Conservation (phyloP, 208 protist species). For the Leishmania guyanensis region DNA sequence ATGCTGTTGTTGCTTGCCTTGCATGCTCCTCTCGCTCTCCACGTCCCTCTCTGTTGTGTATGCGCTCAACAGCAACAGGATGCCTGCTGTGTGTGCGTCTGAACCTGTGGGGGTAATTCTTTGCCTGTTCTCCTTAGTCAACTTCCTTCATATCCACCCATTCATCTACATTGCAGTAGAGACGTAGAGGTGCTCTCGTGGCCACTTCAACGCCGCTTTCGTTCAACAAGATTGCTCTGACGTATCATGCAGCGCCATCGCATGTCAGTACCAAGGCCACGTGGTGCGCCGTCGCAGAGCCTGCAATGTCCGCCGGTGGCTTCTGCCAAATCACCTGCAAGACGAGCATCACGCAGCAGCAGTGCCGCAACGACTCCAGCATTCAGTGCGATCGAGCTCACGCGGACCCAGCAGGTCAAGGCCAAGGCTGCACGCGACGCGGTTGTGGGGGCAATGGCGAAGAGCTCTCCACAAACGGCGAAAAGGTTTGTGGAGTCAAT, state of each 20-base stretch:
- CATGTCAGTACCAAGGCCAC: not conserved
- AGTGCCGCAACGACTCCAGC: not conserved
- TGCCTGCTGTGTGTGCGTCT: not conserved
- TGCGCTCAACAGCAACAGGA: not conserved
- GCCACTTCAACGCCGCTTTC: not conserved
- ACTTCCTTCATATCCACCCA: not conserved
- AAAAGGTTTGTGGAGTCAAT: constrained; percentile 66
- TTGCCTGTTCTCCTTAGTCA: not conserved
- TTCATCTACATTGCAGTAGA: not conserved
- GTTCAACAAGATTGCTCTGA: not conserved
- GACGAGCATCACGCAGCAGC: not conserved
- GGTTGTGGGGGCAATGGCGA: constrained; percentile 2
- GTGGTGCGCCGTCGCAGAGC: constrained; percentile 2
- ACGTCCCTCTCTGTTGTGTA: not conserved
- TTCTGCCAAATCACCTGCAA: not conserved
- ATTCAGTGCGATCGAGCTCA: constrained; percentile 6
- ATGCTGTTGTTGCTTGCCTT: not conserved
- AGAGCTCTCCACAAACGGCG: constrained; percentile 7
- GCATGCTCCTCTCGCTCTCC: not conserved
- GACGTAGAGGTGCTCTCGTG: not conserved
- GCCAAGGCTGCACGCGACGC: constrained; percentile 28
- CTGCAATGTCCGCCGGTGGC: not conserved
- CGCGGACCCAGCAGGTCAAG: constrained; percentile 22
- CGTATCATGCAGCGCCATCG: not conserved
- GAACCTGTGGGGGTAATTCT: not conserved